Evolutionary conservation across 306 rosid genomes (phyloP).

Genomic region (Calophaca sinica): DNA sequence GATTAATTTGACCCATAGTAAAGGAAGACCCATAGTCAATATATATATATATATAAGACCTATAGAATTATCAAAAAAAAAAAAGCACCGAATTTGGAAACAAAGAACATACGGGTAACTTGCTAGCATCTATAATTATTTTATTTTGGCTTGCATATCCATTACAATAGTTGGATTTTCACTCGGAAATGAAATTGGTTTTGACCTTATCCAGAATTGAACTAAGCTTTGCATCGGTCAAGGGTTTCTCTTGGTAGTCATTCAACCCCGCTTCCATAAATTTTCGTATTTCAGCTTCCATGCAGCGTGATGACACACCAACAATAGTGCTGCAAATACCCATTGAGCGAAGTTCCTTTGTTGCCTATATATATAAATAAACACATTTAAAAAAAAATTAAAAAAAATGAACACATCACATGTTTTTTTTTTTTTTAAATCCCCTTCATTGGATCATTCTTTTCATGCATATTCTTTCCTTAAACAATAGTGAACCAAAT

Average conservation of each 20-base stretch:
- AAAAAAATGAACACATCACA: not conserved
- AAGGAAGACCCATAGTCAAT: not conserved
- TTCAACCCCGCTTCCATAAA: slow-evolving; percentile 78
- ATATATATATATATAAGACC: too few species aligned
- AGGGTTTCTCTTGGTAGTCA: slow-evolving; percentile 78
- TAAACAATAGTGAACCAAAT: not conserved
- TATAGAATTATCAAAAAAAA: too few species aligned
- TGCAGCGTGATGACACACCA: slow-evolving; percentile 66
- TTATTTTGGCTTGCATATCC: not conserved
- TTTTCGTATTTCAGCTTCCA: slow-evolving; percentile 48
- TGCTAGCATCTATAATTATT: not conserved
- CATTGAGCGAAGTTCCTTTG: slow-evolving; percentile 72
- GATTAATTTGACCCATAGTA: not conserved
- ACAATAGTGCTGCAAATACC: slow-evolving; percentile 72
- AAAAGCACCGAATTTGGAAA: not conserved
- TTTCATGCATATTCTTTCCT: not conserved
- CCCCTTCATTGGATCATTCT: not conserved
- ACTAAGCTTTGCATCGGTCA: slow-evolving; percentile 56
- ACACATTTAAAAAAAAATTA: not conserved
- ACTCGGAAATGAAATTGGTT: not conserved
- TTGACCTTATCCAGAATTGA: slow-evolving; percentile 58
- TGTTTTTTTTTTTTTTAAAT: too few species aligned
- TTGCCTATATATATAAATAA: slow-evolving; percentile 57
- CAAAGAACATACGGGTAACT: not conserved
- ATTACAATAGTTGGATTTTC: not conserved